Percentiles rank a stretch among this genome's conserved stretches.
phyloP scores from a whole-genome alignment of 2,329 filamentous ascomycete genomes.

The Verticillium zaregamsianum region DNA sequence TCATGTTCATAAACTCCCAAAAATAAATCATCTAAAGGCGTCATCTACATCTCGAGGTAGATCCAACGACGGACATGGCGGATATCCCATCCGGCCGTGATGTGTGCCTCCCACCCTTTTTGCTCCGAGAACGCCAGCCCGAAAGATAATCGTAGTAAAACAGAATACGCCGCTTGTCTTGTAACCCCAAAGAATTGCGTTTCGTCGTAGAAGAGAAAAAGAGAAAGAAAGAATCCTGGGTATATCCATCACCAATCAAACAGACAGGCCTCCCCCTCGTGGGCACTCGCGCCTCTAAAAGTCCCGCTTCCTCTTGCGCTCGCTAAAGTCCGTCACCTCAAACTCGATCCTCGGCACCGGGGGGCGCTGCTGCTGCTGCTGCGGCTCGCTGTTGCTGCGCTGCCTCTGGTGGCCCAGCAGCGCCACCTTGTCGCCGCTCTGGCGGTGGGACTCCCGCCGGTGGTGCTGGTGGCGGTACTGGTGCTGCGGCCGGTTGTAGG shows the following conservation, averaged over 20 bases:
- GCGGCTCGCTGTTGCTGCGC: slow-evolving; percentile 2
- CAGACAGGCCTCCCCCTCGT: neutral
- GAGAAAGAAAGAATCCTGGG: neutral
- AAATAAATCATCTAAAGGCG: neutral
- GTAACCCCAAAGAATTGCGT: neutral
- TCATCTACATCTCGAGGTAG: neutral
- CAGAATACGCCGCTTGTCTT: neutral
- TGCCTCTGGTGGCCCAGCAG: slow-evolving; percentile 18
- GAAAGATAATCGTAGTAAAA: neutral
- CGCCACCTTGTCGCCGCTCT: slow-evolving; percentile 21
- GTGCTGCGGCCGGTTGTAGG: neutral
- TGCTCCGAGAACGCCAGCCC: neutral
- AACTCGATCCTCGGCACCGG: neutral
- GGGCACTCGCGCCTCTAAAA: neutral
- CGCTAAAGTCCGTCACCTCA: neutral
- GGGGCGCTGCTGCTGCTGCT: neutral
- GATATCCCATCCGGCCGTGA: neutral
- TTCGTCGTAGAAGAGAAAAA: neutral
- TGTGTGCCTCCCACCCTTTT: neutral
- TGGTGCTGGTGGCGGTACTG: neutral
- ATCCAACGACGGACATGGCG: neutral
- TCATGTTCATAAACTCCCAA: neutral
- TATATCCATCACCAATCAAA: slow-evolving; percentile 1
- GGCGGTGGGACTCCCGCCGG: slow-evolving; percentile 2
- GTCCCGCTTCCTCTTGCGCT: neutral